phyloP scores from a whole-genome alignment of 257 asterid genomes.

The Solanum chilense region DNA sequence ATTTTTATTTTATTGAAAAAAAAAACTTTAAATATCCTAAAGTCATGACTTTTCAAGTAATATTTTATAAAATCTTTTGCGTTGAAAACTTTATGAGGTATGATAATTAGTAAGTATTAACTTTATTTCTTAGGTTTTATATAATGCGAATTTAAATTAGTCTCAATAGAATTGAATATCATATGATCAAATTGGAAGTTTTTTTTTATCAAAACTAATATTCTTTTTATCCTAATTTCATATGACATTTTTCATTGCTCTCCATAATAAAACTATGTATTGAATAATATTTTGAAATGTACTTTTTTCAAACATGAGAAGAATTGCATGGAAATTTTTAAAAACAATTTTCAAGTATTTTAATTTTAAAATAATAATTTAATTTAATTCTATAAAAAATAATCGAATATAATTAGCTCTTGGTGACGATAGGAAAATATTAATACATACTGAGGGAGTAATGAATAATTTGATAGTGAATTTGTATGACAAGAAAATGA shows the following conservation, averaged over 20 bases:
- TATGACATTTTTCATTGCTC: background rate
- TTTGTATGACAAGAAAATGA: background rate
- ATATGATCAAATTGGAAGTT: background rate
- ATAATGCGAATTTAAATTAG: background rate
- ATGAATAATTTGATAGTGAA: background rate
- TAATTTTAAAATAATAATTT: background rate
- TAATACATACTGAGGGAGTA: background rate
- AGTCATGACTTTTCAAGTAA: background rate
- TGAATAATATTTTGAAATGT: background rate
- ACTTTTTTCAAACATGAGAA: background rate
- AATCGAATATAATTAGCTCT: background rate
- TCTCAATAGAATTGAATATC: background rate
- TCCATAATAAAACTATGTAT: background rate
- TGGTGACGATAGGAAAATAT: background rate
- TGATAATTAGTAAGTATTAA: background rate
- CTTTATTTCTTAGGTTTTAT: background rate
- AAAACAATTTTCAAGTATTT: background rate
- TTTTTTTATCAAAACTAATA: background rate
- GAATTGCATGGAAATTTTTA: background rate
- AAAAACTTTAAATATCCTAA: too few species aligned
- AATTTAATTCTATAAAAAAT: background rate
- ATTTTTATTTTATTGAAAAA: too few species aligned
- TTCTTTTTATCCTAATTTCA: background rate
- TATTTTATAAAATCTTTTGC: background rate
- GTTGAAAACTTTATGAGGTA: background rate